Percentiles rank a stretch among this genome's conserved stretches.
Conservation (phyloP, 2,329 filamentous ascomycete species). For the Venturia asperata region DNA sequence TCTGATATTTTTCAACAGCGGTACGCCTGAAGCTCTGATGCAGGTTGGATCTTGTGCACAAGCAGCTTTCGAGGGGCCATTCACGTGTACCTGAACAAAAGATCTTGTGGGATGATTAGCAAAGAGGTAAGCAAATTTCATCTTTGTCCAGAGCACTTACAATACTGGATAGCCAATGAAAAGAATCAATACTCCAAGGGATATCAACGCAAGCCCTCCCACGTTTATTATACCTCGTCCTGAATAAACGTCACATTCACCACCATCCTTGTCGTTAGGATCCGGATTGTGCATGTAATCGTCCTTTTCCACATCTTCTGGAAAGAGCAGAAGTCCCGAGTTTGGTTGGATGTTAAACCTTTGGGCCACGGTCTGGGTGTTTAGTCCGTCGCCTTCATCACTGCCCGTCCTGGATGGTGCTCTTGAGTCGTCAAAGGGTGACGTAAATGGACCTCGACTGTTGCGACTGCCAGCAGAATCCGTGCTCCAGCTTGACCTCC, state of each 20-base stretch:
- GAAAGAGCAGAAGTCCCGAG: conserved; percentile 58
- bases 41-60: conserved; percentile 42
- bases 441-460: conserved; percentile 44
- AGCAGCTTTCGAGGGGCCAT: conserved; percentile 9
- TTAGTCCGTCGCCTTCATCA: conserved; percentile 50
- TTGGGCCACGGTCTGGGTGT: conserved; percentile 65
- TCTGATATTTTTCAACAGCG: conserved; percentile 55
- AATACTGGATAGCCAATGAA: conserved; percentile 65
- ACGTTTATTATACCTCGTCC: conserved; percentile 58
- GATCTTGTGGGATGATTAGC: conserved; percentile 39
- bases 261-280: conserved; percentile 54
- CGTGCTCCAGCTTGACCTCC: conserved; percentile 59
- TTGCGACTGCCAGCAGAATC: conserved; percentile 45
- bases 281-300: conserved; percentile 66
- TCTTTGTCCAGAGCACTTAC: conserved; percentile 41
- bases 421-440: conserved; percentile 54
- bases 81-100: conserved; percentile 21
- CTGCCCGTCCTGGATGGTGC: conserved; percentile 54
- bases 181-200: conserved; percentile 53
- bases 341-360: conserved; percentile 67
- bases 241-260: conserved; percentile 59
- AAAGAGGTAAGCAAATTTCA: conserved; percentile 47
- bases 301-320: conserved; percentile 67
- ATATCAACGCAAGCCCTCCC: conserved; percentile 54
- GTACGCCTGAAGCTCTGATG: conserved; percentile 43